A percentile compares a stretch with the other conserved stretches of the same genome.
phyloP scores from a whole-genome alignment of 2,329 filamentous ascomycete genomes.

The Colletotrichum eleusines region DNA sequence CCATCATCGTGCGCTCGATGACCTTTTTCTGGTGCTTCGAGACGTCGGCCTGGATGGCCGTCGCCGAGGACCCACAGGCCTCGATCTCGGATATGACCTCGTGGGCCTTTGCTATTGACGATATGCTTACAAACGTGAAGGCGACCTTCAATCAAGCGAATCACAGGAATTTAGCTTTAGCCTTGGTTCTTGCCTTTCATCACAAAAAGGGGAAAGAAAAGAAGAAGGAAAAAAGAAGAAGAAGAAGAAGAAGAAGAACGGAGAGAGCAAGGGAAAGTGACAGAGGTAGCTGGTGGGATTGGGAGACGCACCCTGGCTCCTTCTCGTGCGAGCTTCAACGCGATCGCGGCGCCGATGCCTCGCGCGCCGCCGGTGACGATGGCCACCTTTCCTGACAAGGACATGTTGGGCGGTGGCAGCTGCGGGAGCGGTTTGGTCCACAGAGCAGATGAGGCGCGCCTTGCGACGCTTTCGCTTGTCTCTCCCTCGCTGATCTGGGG shows the following conservation, averaged over 20 bases:
- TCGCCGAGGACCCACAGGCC: constrained; percentile 43
- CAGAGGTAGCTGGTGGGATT: background rate
- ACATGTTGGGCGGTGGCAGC: constrained; percentile 41
- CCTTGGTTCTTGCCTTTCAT: constrained; percentile 2
- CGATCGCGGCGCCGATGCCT: constrained; percentile 71
- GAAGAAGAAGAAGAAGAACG: background rate
- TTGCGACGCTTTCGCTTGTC: constrained; percentile 21
- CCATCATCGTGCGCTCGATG: constrained; percentile 42
- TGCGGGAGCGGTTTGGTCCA: constrained; percentile 43
- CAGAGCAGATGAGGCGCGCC: constrained; percentile 38
- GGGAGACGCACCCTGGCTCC: constrained; percentile 62
- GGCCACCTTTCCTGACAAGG: constrained; percentile 42
- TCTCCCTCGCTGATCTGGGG: constrained; percentile 31
- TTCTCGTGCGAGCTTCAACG: constrained; percentile 66
- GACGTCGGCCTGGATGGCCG: constrained; percentile 43
- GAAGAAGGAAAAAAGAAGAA: no score
- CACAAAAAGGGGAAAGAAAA: background rate
- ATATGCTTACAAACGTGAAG: constrained; percentile 42
- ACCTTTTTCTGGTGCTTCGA: constrained; percentile 43
- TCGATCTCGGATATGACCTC: constrained; percentile 44
- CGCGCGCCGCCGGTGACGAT: constrained; percentile 56
- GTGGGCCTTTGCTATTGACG: constrained; percentile 42
- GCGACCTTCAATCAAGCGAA: constrained; percentile 38
- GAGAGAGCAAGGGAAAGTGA: background rate
- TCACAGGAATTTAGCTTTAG: constrained; percentile 27